Base-by-base conservation (phyloP, 176 grass and related monocot genomes). In the Chrysopogon serrulatus region DNA sequence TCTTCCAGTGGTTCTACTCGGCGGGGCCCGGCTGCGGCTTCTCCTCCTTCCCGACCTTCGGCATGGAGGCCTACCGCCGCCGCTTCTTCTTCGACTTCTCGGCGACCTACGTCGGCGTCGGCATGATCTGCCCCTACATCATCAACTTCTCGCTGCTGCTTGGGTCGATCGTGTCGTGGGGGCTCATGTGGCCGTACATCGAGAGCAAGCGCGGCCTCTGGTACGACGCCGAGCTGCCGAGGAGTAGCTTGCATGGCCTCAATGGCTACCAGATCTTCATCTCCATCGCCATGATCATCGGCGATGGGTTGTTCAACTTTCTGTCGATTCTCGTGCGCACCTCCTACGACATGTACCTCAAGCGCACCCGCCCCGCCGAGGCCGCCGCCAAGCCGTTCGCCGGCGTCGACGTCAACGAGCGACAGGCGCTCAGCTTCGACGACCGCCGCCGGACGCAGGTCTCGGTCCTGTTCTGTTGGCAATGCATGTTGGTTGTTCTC, bases 11-110 rank as follows among this genome's bases (percentile, higher is more conserved):
- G 91, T 93, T 93, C 75, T 93, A 85, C 73, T 79, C 88, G 0
- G 73, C 61, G 1, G 81, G 81, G 1, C 33, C 71, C 0, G 60
- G 35, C 0, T 93, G 91, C 71, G 88, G 91, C 0, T 93, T 93
- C 78, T 53, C 65, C 32, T 80, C 85, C 10, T 93, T 93, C 82
- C 91, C 91, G 0, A 93, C 85, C 0, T 88, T 93, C 45, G 91
- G 91, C 14, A 66, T 93, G 17, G 62, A 51, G 17, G 91, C 88
- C 0, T 93, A 93, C 39, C 41, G 61, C 8, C 79, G 82, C 1
- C 77, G 87, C 0, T 94, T 94, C 72, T 94, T 88, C 85, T 94
- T 94, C 59, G 88, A 94, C 60, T 94, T 94, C 85, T 94, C 88
- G 1, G 82, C 88, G 1, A 93, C 88, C 5, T 90, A 94, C 67